Conservation (phyloP, 768 basidiomycete genomes). For the Hygrophorus pudorinus region DNA sequence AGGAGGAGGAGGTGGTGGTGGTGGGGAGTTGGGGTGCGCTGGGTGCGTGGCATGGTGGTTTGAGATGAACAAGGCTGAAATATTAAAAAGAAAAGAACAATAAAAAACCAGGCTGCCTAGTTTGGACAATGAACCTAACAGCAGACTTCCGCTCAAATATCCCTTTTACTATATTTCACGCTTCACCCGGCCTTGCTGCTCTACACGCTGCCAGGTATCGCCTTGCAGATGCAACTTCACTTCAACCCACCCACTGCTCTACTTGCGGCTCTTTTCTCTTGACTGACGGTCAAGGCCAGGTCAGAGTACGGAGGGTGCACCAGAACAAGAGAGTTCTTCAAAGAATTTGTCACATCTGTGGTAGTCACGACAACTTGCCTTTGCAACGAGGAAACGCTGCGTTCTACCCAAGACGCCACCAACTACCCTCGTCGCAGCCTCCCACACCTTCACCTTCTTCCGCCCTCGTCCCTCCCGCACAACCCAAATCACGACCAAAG, state of each 20-base stretch:
- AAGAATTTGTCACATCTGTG: slow-evolving; percentile 23
- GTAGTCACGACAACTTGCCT: slow-evolving; percentile 12
- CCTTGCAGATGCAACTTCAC: slow-evolving; percentile 13
- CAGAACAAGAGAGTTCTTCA: slow-evolving; percentile 13
- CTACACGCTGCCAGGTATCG: slow-evolving; percentile 40
- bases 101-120: slow-evolving; percentile 1
- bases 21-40: neutral
- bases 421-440: neutral
- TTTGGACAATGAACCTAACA: slow-evolving; percentile 15
- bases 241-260: slow-evolving; percentile 25
- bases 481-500: slow-evolving; percentile 32
- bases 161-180: slow-evolving; percentile 35
- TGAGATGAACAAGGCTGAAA: neutral
- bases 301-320: slow-evolving; percentile 21
- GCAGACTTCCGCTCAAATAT: slow-evolving; percentile 41
- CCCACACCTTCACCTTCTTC: neutral
- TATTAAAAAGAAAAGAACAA: neutral
- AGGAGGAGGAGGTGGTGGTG: slow-evolving; percentile 10
- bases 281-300: slow-evolving; percentile 27
- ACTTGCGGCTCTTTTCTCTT: slow-evolving; percentile 45
- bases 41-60: slow-evolving; percentile 2
- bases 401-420: neutral
- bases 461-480: slow-evolving; percentile 5
- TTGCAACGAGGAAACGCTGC: slow-evolving; percentile 10
- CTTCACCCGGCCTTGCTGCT: slow-evolving; percentile 53